phyloP scores from a whole-genome alignment of 208 protist species.

The Novymonas esmeraldas region DNA sequence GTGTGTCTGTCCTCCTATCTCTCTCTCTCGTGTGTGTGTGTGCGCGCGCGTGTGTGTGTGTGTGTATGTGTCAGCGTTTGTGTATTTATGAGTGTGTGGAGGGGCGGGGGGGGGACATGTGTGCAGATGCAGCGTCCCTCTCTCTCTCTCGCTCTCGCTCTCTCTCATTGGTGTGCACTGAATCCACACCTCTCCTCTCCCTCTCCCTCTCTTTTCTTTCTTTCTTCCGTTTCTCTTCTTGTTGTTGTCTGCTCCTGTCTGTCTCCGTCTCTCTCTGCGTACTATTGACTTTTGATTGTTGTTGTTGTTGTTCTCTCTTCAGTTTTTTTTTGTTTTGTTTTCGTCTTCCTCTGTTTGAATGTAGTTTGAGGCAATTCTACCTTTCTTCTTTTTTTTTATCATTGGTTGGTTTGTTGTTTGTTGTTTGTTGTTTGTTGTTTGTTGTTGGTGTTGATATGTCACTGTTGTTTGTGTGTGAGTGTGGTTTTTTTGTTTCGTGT shows the following conservation, averaged over 20 bases:
- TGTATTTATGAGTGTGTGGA: neutral
- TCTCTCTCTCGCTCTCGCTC: neutral
- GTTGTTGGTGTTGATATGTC: too few relatives aligned
- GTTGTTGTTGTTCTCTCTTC: slow-evolving; percentile 1
- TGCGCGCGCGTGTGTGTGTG: neutral
- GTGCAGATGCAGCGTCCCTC: neutral
- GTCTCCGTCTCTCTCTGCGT: neutral
- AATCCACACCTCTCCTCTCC: neutral
- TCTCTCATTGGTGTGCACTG: neutral
- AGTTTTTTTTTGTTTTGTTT: neutral
- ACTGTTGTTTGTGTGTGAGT: neutral
- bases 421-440: neutral
- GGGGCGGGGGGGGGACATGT: neutral
- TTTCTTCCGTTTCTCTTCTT: slow-evolving; percentile 24
- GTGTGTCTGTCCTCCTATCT: neutral
- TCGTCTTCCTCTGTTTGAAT: slow-evolving; percentile 4
- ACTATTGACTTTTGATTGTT: slow-evolving; percentile 1
- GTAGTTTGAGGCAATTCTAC: too few relatives aligned
- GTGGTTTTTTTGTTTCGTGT: neutral
- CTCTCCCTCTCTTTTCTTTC: slow-evolving; percentile 1
- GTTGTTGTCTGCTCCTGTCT: slow-evolving; percentile 8
- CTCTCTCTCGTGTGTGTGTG: neutral
- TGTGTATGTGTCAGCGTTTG: neutral
- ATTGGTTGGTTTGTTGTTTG: neutral
- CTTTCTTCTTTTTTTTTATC: slow-evolving; percentile 10